These are phyloP conservation scores for Hypoxylon sp. DNA, from an alignment of 2,329 filamentous ascomycete species.

Conservation along the genomic window DNA sequence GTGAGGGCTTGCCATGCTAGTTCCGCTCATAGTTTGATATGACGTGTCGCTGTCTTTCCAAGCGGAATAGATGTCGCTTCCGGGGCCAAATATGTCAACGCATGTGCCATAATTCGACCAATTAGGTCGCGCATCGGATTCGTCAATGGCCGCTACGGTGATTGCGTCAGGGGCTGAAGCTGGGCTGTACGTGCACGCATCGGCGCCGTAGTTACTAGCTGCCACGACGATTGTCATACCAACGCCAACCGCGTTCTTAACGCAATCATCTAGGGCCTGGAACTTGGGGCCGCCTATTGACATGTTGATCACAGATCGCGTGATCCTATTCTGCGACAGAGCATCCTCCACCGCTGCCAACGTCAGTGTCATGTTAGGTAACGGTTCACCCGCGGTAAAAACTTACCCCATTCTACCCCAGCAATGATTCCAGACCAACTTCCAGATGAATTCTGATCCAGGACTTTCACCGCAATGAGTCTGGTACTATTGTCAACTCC, in stretches of 20 bases:
- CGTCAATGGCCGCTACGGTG: conserved; percentile 49
- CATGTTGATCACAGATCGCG: conserved; percentile 52
- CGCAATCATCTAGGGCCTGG: conserved; percentile 44
- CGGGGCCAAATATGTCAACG: conserved; percentile 50
- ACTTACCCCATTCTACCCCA: conserved; percentile 52
- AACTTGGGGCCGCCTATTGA: conserved; percentile 46
- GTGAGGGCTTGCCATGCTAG: conserved; percentile 51
- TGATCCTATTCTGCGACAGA: conserved; percentile 35
- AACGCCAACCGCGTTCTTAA: conserved; percentile 40
- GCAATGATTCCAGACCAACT: conserved; percentile 45
- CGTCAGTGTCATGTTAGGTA: conserved; percentile 22
- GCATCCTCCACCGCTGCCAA: conserved; percentile 49
- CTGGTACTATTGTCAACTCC: conserved; percentile 51
- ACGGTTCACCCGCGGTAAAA: not conserved
- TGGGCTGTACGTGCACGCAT: conserved; percentile 48
- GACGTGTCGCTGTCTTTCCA: conserved; percentile 41
- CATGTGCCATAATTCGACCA: conserved; percentile 51
- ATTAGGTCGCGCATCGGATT: conserved; percentile 42
- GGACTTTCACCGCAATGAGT: conserved; percentile 50
- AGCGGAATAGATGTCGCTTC: conserved; percentile 47
- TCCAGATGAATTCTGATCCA: conserved; percentile 43
- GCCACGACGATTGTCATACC: conserved; percentile 51
- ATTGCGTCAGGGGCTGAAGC: conserved; percentile 48
- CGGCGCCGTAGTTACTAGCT: conserved; percentile 48
- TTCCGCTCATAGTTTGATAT: conserved; percentile 46